These are phyloP conservation scores for Diplotaxis tenuifolia DNA, from an alignment of 345 rosid genomes.

Conservation along the genomic window DNA sequence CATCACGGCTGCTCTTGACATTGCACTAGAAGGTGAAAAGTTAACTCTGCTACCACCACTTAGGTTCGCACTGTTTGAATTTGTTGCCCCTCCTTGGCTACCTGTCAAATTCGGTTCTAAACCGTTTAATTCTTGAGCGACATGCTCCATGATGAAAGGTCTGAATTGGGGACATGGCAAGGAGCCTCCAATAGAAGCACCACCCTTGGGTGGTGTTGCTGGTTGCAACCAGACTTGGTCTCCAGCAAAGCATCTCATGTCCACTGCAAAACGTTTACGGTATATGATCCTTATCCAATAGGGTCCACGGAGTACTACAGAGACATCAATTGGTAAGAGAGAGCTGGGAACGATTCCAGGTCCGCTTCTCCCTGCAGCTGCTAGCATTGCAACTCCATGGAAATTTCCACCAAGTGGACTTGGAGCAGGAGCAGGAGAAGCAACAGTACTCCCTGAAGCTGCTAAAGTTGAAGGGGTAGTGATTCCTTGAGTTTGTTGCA, in stretches of 20 bases:
- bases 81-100: conserved; percentile 62
- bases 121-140: conserved; percentile 94
- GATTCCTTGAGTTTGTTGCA: conserved; percentile 61
- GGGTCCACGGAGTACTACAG: conserved; percentile 97
- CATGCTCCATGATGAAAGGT: conserved; percentile 99
- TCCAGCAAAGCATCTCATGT: conserved; percentile 99
- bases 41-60: conserved; percentile 66
- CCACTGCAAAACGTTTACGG: conserved; percentile 93
- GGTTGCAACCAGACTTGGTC: conserved; percentile 99
- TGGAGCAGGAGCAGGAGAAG: conserved; percentile 43
- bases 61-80: conserved; percentile 48
- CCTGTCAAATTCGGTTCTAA: conserved; percentile 72
- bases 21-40: conserved; percentile 55
- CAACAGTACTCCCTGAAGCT: conserved; percentile 47
- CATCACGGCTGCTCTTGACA: conserved; percentile 62
- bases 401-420: conserved; percentile 63
- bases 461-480: conserved; percentile 40
- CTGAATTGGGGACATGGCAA: conserved; percentile 99
- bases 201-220: conserved; percentile 96
- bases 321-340: conserved; percentile 94
- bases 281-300: conserved; percentile 96
- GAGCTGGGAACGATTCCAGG: conserved; percentile 99
- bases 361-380: conserved; percentile 81
- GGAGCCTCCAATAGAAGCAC: conserved; percentile 90
- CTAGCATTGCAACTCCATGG: conserved; percentile 75